A percentile compares a stretch with the other conserved stretches of the same genome.
Conservation (phyloP, 495 filamentous ascomycete genomes). For the Penicillium argentinense region DNA sequence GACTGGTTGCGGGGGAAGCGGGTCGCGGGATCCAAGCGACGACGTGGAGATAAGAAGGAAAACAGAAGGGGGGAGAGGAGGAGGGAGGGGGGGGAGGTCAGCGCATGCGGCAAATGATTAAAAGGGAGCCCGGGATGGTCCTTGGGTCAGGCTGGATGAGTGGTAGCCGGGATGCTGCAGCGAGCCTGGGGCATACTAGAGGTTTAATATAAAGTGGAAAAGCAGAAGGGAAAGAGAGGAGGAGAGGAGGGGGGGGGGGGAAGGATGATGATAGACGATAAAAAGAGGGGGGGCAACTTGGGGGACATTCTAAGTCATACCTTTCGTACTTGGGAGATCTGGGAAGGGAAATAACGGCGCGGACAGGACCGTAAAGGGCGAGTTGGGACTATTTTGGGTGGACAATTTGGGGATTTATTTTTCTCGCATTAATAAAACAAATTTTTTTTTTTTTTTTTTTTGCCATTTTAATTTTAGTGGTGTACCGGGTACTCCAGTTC, state of each 20-base stretch:
- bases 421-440: not conserved
- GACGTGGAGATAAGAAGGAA: constrained; percentile 14
- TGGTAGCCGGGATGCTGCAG: constrained; percentile 18
- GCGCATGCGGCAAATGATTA: constrained; percentile 17
- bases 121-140: constrained; percentile 14
- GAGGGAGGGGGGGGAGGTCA: constrained; percentile 12
- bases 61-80: constrained; percentile 1
- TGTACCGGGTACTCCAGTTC: constrained; percentile 6
- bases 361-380: constrained; percentile 17
- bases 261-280: constrained; percentile 13
- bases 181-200: constrained; percentile 24
- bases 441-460: not conserved
- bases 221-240: constrained; percentile 5
- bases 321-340: constrained; percentile 4
- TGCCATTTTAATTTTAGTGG: constrained; percentile 1
- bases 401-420: not conserved
- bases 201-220: constrained; percentile 14
- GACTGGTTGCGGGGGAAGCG: constrained; percentile 22
- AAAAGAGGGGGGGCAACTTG: not conserved
- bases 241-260: constrained; percentile 3
- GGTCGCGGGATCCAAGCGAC: constrained; percentile 14
- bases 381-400: not conserved
- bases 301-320: no score
- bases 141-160: constrained; percentile 22
- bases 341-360: constrained; percentile 28